Conservation (phyloP, 2,329 filamentous ascomycete species). For the Colletotrichum sp. region DNA sequence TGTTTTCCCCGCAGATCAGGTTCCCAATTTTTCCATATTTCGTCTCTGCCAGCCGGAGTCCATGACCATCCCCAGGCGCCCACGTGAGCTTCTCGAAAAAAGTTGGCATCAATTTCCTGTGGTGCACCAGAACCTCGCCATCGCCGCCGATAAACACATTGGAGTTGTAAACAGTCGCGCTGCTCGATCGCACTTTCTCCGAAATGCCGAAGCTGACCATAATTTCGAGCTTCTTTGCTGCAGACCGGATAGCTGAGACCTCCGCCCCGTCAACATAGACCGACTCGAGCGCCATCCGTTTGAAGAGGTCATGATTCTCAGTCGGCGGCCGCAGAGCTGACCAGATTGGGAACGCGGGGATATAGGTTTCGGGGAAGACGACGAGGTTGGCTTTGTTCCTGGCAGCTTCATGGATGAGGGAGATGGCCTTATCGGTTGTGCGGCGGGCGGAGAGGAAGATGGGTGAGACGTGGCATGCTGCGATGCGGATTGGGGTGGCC, state of each 20-base stretch:
- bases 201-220: conserved; percentile 56
- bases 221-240: conserved; percentile 39
- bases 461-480: conserved; percentile 43
- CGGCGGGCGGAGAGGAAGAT: conserved; percentile 49
- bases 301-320: conserved; percentile 55
- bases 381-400: conserved; percentile 50
- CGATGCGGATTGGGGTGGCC: conserved; percentile 25
- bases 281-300: conserved; percentile 47
- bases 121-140: conserved; percentile 53
- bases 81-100: conserved; percentile 63
- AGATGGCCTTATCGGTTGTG: conserved; percentile 52
- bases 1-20: conserved; percentile 63
- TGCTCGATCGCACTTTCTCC: conserved; percentile 47
- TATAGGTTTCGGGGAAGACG: conserved; percentile 58
- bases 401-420: conserved; percentile 48
- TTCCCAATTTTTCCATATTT: conserved; percentile 49
- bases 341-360: conserved; percentile 60
- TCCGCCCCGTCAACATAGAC: conserved; percentile 51
- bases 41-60: conserved; percentile 50
- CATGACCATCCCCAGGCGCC: conserved; percentile 55
- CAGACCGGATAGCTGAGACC: conserved; percentile 40
- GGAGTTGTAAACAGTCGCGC: conserved; percentile 55
- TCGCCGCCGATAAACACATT: conserved; percentile 49
- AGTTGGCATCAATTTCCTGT: conserved; percentile 59
- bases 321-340: conserved; percentile 48